A percentile compares a stretch with the other conserved stretches of the same genome.
phyloP scores from a whole-genome alignment of 495 filamentous ascomycete genomes.

The Trichoderma reesei region DNA sequence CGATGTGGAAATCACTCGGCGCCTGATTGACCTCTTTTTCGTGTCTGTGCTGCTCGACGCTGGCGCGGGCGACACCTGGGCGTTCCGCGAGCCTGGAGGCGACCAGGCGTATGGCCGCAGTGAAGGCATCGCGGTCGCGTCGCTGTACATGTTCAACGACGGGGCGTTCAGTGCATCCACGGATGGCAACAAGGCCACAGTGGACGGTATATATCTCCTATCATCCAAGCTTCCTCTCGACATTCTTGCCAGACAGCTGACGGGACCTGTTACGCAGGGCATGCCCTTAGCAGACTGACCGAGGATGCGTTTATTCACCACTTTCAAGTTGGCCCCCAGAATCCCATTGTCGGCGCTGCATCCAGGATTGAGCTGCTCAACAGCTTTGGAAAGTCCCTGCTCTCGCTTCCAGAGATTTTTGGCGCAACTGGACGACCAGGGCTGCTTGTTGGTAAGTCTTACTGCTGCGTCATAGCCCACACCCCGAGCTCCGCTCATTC shows the following conservation, averaged over 20 bases:
- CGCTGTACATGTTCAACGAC: slow-evolving; percentile 48
- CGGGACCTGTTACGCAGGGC: slow-evolving; percentile 13
- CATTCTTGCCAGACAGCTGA: not conserved
- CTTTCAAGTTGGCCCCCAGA: slow-evolving; percentile 39
- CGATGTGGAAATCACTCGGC: slow-evolving; percentile 50
- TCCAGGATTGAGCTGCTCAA: slow-evolving; percentile 40
- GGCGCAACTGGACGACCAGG: slow-evolving; percentile 42
- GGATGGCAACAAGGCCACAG: slow-evolving; percentile 11
- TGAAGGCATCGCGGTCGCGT: slow-evolving; percentile 51
- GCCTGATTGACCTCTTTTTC: slow-evolving; percentile 57
- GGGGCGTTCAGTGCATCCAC: slow-evolving; percentile 32
- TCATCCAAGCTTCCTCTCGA: not conserved
- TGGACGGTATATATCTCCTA: slow-evolving; percentile 8
- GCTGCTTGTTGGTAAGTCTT: slow-evolving; percentile 41
- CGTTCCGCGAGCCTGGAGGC: slow-evolving; percentile 41
- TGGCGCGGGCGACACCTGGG: slow-evolving; percentile 55
- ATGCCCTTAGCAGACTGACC: not conserved
- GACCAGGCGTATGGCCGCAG: slow-evolving; percentile 40
- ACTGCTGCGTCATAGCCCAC: not conserved
- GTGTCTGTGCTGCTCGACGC: slow-evolving; percentile 62
- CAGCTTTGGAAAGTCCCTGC: slow-evolving; percentile 38
- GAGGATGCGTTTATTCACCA: not conserved
- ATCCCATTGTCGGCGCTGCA: slow-evolving; percentile 42
- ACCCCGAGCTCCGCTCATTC: not conserved
- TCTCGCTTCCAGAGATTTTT: slow-evolving; percentile 35